A percentile compares a stretch with the other conserved stretches of the same genome.
These are phyloP conservation scores for Anisogramma anomala DNA, from an alignment of 2,329 filamentous ascomycete genomes.

Conservation along the genomic window DNA sequence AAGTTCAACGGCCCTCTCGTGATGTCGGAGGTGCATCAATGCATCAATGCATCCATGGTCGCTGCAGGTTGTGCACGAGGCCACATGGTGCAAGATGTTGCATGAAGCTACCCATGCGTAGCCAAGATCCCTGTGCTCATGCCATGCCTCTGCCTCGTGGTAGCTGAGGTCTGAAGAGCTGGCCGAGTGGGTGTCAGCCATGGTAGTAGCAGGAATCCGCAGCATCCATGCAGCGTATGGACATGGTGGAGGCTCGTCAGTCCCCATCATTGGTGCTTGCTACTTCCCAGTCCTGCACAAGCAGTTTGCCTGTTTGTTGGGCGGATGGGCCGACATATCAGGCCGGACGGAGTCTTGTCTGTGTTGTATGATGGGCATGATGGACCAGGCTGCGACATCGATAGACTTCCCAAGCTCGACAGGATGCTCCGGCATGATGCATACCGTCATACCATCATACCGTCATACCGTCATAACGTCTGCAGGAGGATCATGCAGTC, in stretches of 20 bases:
- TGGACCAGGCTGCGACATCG: too few relatives aligned
- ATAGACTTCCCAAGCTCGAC: background rate
- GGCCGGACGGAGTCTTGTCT: slow-evolving; percentile 1
- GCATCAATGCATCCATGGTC: slow-evolving; percentile 8
- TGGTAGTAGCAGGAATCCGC: background rate
- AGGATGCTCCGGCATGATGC: background rate
- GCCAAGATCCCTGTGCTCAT: slow-evolving; percentile 1
- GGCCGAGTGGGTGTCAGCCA: too few relatives aligned
- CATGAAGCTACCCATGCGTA: slow-evolving; percentile 11
- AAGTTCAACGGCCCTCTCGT: slow-evolving; percentile 3
- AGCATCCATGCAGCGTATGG: background rate
- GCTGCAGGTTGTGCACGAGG: slow-evolving; percentile 6
- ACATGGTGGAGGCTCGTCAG: background rate
- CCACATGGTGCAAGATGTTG: slow-evolving; percentile 5
- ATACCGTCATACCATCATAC: too few relatives aligned
- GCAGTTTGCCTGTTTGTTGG: background rate
- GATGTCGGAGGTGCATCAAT: slow-evolving; percentile 4
- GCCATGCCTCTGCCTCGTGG: slow-evolving; percentile 9
- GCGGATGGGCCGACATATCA: background rate
- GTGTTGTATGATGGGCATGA: slow-evolving; percentile 5
- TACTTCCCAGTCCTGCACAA: too few relatives aligned
- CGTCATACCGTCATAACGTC: too few relatives aligned
- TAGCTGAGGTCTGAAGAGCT: too few relatives aligned
- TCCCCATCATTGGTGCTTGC: background rate
- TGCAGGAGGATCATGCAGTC: background rate